A percentile compares a stretch with the other conserved stretches of the same genome.
phyloP scores from a whole-genome alignment of 2,329 filamentous ascomycete genomes.

The Helminthosporium solani region DNA sequence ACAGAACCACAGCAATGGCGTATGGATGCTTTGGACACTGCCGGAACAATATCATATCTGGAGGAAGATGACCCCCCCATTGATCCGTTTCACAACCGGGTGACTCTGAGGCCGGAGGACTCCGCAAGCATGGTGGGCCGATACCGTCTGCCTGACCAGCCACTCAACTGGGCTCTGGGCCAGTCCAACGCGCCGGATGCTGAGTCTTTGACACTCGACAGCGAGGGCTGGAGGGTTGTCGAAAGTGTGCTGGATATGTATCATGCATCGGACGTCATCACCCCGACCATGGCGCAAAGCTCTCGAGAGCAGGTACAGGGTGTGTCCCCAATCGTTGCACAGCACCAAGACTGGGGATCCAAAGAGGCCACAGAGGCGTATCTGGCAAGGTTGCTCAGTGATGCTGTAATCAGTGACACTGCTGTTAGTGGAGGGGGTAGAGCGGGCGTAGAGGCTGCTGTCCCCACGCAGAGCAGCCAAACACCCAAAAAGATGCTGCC shows the following conservation, averaged over 20 bases:
- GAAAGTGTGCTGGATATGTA: slow-evolving; percentile 45
- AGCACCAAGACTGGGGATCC: slow-evolving; percentile 55
- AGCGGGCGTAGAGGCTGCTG: slow-evolving; percentile 1
- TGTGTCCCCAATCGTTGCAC: slow-evolving; percentile 55
- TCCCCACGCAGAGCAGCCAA: slow-evolving; percentile 11
- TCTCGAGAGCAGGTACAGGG: slow-evolving; percentile 46
- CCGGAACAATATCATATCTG: slow-evolving; percentile 26
- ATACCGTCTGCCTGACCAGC: slow-evolving; percentile 15
- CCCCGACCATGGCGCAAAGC: slow-evolving; percentile 42
- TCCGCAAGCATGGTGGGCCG: slow-evolving; percentile 40
- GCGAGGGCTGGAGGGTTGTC: slow-evolving; percentile 47
- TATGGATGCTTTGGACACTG: slow-evolving; percentile 17
- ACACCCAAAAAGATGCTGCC: slow-evolving; percentile 14
- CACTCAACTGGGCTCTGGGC: slow-evolving; percentile 26
- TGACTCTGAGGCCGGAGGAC: slow-evolving; percentile 40
- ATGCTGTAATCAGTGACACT: slow-evolving; percentile 22
- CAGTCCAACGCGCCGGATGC: slow-evolving; percentile 22
- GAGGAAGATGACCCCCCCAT: slow-evolving; percentile 37
- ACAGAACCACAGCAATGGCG: slow-evolving; percentile 22
- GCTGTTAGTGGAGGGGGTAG: slow-evolving; percentile 38
- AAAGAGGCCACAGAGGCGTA: slow-evolving; percentile 58
- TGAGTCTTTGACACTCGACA: slow-evolving; percentile 39
- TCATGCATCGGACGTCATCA: slow-evolving; percentile 40
- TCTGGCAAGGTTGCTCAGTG: slow-evolving; percentile 49
- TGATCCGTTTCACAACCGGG: slow-evolving; percentile 34